phyloP scores from a whole-genome alignment of 176 grass and related monocot genomes.

The Triticum monococcum region DNA sequence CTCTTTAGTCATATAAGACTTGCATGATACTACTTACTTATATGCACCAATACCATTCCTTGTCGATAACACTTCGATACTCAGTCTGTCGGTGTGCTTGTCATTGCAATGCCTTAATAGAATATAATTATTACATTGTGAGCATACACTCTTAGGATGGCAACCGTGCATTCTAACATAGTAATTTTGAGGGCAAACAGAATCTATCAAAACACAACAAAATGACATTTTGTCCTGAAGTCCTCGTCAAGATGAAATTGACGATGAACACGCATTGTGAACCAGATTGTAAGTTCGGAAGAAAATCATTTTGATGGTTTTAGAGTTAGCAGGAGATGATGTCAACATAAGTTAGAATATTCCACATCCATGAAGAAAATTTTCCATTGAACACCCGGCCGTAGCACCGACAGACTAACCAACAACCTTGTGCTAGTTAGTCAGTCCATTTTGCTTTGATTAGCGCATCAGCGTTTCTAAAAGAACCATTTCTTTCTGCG shows the following conservation, averaged over 20 bases:
- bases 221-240: no score
- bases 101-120: no score
- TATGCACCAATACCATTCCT: no score
- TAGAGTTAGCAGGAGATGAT: not conserved
- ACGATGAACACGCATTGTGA: not conserved
- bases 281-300: not conserved
- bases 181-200: not conserved
- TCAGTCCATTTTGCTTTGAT: not conserved
- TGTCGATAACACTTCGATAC: no score
- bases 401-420: not conserved
- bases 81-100: no score
- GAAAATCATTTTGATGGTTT: not conserved
- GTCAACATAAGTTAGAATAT: not conserved
- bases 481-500: not conserved
- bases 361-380: not conserved
- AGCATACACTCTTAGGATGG: no score
- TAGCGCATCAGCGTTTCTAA: not conserved
- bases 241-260: no score
- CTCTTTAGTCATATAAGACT: no score
- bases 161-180: not conserved
- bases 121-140: no score
- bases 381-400: not conserved
- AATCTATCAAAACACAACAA: not conserved
- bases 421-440: not conserved
- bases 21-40: no score